phyloP scores from a whole-genome alignment of 768 basidiomycete species.

The Boletus huronensis region DNA sequence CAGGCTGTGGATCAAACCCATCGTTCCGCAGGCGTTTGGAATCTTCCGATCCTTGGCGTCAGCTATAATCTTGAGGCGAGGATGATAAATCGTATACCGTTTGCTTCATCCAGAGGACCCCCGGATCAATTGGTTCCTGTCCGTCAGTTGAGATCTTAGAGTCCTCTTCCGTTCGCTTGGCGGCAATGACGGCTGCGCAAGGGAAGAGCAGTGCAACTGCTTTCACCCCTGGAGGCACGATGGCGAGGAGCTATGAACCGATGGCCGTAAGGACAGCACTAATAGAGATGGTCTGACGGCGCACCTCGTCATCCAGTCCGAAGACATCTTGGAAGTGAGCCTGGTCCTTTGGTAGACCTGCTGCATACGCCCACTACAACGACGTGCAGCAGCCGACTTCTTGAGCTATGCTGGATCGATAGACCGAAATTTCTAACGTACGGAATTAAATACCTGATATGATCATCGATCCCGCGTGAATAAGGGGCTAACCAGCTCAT shows the following conservation, averaged over 20 bases:
- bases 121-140: slow-evolving; percentile 51
- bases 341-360: slow-evolving; percentile 51
- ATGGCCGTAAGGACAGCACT: background rate
- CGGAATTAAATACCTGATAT: slow-evolving; percentile 31
- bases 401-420: slow-evolving; percentile 1
- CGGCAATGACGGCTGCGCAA: slow-evolving; percentile 47
- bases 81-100: slow-evolving; percentile 48
- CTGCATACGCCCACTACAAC: slow-evolving; percentile 65
- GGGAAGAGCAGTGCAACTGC: slow-evolving; percentile 90
- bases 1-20: slow-evolving; percentile 79
- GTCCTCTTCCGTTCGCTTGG: slow-evolving; percentile 58
- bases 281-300: background rate
- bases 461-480: background rate
- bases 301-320: slow-evolving; percentile 66
- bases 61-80: background rate
- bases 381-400: background rate
- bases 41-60: slow-evolving; percentile 45
- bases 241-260: slow-evolving; percentile 52
- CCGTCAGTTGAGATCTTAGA: slow-evolving; percentile 44
- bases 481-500: background rate
- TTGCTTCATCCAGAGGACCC: slow-evolving; percentile 86
- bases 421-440: slow-evolving; percentile 9
- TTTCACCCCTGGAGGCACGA: slow-evolving; percentile 72
- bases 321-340: slow-evolving; percentile 67
- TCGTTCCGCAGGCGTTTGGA: slow-evolving; percentile 83